A percentile compares a stretch with the other conserved stretches of the same genome.
Evolutionary conservation across 805 yeast species (phyloP).

Genomic region (Cyberlindnera mycetangii): DNA sequence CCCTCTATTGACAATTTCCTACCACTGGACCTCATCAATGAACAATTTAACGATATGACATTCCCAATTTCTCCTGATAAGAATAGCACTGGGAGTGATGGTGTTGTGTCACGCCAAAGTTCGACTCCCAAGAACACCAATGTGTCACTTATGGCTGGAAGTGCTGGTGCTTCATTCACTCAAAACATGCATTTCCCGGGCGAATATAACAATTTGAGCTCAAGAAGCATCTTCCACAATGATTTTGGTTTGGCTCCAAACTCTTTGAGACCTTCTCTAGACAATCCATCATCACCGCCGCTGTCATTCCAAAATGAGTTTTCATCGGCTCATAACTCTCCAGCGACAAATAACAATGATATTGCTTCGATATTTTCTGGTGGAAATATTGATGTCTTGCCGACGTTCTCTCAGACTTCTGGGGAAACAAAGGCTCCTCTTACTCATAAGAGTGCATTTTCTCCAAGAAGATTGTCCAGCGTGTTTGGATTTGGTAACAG

Average conservation of each 20-base stretch:
- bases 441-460: conserved; percentile 19
- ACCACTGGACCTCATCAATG: conserved; percentile 34
- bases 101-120: conserved; percentile 6
- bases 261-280: conserved; percentile 16
- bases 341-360: conserved; percentile 24
- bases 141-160: conserved; percentile 4
- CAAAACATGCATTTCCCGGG: conserved; percentile 4
- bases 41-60: conserved; percentile 21
- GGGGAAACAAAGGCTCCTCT: neutral
- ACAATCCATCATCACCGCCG: conserved; percentile 20
- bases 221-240: conserved; percentile 19
- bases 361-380: conserved; percentile 24
- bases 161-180: conserved; percentile 5
- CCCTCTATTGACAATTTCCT: conserved; percentile 35
- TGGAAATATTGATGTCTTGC: conserved; percentile 16
- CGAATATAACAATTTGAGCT: conserved; percentile 18
- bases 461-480: conserved; percentile 32
- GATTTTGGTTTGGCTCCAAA: conserved; percentile 20
- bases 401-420: conserved; percentile 9
- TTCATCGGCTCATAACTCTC: conserved; percentile 25
- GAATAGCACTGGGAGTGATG: conserved; percentile 5
- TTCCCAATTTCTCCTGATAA: conserved; percentile 5
- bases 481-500: conserved; percentile 30
- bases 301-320: conserved; percentile 20
- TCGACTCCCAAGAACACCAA: conserved; percentile 8